Base-by-base conservation (phyloP, 1,284 basidiomycete species). In the Moniliophthora roreri region DNA sequence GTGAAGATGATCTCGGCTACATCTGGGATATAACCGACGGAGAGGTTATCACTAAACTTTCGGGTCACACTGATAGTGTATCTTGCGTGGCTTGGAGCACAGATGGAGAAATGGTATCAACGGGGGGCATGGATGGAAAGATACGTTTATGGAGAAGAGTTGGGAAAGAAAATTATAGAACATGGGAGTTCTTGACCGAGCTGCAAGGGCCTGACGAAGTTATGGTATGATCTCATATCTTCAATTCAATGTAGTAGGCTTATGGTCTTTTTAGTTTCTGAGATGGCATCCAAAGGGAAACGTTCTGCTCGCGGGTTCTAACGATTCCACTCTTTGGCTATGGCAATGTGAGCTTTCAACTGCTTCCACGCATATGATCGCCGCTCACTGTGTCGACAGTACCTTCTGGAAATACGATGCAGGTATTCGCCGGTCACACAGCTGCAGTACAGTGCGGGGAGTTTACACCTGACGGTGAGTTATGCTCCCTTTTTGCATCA, bases 121-220 rank as follows among this genome's bases (percentile, higher is more conserved):
- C 95, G 0, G 96, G 94, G 16, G 95, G 96, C 0, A 98, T 99
- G 93, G 96, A 99, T 66, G 96, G 97, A 8, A 88, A 85, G 64
- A 87, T 98, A 20, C 80, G 94, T 58, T 76, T 99, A 53, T 99
- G 95, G 95, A 76, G 87, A 67, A 79, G 90, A 62, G 87, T 92
- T 11, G 85, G 84, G 11, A 85, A 78, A 56, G 84, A 87, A 45
- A 75, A 87, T 54, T 94, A 84, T 73, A 81, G 75, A 57, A 80
- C 75, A 50, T 99, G 96, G 95, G 93, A 95, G 68, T 95, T 98
- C 68, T 74, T 97, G 66, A 93, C 91, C 7, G 91, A 91, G 67
- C 74, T 98, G 47, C 89, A 95, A 64, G 95, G 95, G 2, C 93
- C 93, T 11, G 94, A 97, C 70, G 96, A 99, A 77, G 87, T 98